Base-by-base conservation (phyloP, 176 grass and related monocot species). In the Leersia perrieri region DNA sequence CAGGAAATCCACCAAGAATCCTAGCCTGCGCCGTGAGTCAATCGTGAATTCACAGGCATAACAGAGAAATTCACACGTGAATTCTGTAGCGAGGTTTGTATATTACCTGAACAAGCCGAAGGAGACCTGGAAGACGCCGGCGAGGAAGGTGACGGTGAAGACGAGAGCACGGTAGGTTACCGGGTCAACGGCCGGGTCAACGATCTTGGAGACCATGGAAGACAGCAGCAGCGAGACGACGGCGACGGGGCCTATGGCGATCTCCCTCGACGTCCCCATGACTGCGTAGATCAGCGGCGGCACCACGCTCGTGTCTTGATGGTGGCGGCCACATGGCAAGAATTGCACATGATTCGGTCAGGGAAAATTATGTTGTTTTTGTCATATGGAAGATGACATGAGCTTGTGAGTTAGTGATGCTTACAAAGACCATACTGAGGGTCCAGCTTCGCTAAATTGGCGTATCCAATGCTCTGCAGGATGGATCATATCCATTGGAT, bases 381-480 rank as follows among this genome's bases (percentile, higher is more conserved):
- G 18, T 58, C 22, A 18, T 22, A 53, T 10, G 53, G 11, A 23
- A 7, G 41, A 0, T 23, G 14, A 33, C 29, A 77, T 68, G 58
- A 53, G 29, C 63, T 35, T 32, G 29, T 63, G 55, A 83, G 60
- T 32, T 32, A 57, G 11, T 41, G 42, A 57, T 77, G 87, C 92
- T 98, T 92, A 98, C 95, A 98, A 35, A 98, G 90, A 22, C 95
- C 95, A 74, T 98, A 98, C 74, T 98, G 95, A 10, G 87, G 95
- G 28, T 94, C 90, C 73, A 98, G 83, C 70, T 98, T 98, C 30
- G 92, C 95, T 26, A 98, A 80, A 61, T 85, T 94, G 77, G 95
- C 95, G 85, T 98, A 98, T 89, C 95, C 95, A 81, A 98, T 98
- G 79, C 95, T 98, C 95, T 98, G 66, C 80, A 86, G 73, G 16